A percentile compares a stretch with the other conserved stretches of the same genome.
phyloP scores from a whole-genome alignment of 2,329 filamentous ascomycete genomes.

The Hypoxylon sp. region DNA sequence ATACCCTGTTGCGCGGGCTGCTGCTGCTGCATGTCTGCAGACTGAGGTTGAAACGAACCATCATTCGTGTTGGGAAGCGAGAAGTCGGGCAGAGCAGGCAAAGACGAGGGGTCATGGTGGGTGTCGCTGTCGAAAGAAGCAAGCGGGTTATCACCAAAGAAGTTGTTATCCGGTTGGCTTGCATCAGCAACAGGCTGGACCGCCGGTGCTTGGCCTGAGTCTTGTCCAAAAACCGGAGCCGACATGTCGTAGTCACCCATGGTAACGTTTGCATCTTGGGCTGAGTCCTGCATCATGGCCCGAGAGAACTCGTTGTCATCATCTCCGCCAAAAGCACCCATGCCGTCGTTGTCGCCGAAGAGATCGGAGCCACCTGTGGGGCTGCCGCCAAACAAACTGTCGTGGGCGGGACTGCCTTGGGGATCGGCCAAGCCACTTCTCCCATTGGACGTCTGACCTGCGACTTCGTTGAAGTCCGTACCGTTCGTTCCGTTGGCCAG shows the following conservation, averaged over 20 bases:
- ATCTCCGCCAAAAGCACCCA: constrained; percentile 76
- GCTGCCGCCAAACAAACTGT: constrained; percentile 84
- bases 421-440: constrained; percentile 62
- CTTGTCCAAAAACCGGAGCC: constrained; percentile 49
- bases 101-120: constrained; percentile 20
- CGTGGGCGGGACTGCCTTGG: constrained; percentile 73
- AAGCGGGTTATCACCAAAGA: constrained; percentile 27
- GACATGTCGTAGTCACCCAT: constrained; percentile 52
- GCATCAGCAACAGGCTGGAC: constrained; percentile 39
- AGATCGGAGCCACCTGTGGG: constrained; percentile 75
- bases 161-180: constrained; percentile 22
- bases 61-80: constrained; percentile 15
- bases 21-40: constrained; percentile 16
- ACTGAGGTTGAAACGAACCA: constrained; percentile 27
- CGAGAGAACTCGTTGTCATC: constrained; percentile 85
- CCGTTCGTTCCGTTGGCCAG: constrained; percentile 46
- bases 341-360: constrained; percentile 80
- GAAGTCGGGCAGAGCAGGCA: constrained; percentile 35
- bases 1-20: background rate
- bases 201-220: constrained; percentile 42
- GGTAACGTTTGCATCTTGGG: constrained; percentile 50
- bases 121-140: constrained; percentile 25
- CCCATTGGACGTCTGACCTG: constrained; percentile 44
- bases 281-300: constrained; percentile 66
- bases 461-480: constrained; percentile 45